phyloP scores from a whole-genome alignment of 225 moss, liverwort and hornwort species.

The Neckera pumila region DNA sequence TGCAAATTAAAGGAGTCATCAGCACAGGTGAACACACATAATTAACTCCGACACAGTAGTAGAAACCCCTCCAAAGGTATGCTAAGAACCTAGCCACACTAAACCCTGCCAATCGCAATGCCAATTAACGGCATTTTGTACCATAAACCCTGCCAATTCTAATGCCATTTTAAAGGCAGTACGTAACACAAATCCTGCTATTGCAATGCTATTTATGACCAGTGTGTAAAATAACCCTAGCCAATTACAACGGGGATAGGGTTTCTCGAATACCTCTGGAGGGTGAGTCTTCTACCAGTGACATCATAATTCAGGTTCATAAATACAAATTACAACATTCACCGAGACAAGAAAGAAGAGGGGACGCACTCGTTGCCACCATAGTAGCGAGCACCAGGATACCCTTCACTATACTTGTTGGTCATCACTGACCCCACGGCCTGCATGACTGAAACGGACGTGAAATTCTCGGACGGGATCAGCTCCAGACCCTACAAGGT shows the following conservation, averaged over 20 bases:
- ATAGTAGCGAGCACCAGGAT: conserved; percentile 95
- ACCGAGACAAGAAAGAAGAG: background rate
- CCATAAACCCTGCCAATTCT: background rate
- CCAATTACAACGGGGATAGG: background rate
- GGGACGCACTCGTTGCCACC: conserved; percentile 85
- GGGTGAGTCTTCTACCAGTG: background rate
- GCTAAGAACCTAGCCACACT: background rate
- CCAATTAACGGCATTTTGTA: background rate
- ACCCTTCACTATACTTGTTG: conserved; percentile 98
- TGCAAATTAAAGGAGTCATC: background rate
- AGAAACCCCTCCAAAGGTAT: background rate
- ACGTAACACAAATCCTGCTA: background rate
- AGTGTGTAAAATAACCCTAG: too few relatives aligned
- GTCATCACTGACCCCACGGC: conserved; percentile 97
- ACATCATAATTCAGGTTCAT: background rate
- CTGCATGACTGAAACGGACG: conserved; percentile 90
- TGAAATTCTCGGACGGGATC: conserved; percentile 97
- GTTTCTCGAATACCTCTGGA: background rate
- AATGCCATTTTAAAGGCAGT: background rate
- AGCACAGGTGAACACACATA: background rate
- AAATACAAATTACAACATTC: background rate
- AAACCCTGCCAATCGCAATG: background rate
- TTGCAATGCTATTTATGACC: background rate
- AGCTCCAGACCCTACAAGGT: conserved; percentile 71
- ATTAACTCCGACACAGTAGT: background rate